Conservation (phyloP, 345 rosid species). For the Salix exigua region DNA sequence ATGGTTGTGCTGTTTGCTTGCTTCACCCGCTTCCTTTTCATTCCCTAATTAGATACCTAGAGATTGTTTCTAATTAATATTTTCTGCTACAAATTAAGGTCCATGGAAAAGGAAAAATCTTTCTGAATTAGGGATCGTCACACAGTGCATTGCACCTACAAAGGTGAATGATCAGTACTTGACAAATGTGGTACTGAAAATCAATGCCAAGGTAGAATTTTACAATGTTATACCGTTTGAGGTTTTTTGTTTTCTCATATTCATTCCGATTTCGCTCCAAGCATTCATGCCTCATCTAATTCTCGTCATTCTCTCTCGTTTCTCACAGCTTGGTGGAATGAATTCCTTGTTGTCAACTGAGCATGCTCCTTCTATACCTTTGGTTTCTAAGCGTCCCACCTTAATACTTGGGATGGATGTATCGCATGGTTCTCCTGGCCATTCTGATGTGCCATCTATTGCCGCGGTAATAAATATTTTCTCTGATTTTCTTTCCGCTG, state of each 20-base stretch:
- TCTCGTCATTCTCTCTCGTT: neutral
- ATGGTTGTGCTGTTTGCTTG: constrained; percentile 38
- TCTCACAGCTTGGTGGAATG: constrained; percentile 72
- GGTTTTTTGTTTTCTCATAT: neutral
- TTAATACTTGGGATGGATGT: constrained; percentile 44
- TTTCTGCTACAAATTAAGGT: constrained; percentile 31
- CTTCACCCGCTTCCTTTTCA: neutral
- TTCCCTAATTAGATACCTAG: too few species aligned
- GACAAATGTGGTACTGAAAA: constrained; percentile 74
- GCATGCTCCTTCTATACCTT: constrained; percentile 52
- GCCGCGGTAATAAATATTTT: constrained; percentile 56
- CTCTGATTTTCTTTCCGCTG: neutral
- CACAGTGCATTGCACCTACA: constrained; percentile 74
- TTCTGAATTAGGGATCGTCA: constrained; percentile 63
- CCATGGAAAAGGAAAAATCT: constrained; percentile 82
- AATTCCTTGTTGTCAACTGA: constrained; percentile 64
- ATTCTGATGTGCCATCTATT: constrained; percentile 71
- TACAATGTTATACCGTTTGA: neutral
- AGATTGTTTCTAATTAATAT: neutral
- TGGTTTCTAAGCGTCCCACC: constrained; percentile 59
- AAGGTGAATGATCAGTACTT: constrained; percentile 75
- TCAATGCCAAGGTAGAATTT: constrained; percentile 69
- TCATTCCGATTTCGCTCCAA: neutral
- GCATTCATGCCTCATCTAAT: too few species aligned
- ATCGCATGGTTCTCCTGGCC: constrained; percentile 83